phyloP scores from a whole-genome alignment of 768 basidiomycete genomes.

The Cytidiella melzeri region DNA sequence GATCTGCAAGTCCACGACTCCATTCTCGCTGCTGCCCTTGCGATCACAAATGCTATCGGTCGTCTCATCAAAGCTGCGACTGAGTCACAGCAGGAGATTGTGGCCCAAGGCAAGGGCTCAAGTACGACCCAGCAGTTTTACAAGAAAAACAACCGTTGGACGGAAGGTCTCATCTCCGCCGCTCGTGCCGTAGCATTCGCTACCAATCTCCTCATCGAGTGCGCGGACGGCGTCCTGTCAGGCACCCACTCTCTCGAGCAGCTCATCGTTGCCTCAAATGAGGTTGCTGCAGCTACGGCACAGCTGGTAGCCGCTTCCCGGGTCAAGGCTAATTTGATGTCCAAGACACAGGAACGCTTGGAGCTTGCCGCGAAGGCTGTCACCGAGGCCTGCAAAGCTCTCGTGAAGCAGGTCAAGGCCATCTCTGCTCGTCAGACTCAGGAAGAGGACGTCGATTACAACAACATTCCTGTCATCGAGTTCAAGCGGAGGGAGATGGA shows the following conservation, averaged over 20 bases:
- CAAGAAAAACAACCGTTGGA: constrained; percentile 99
- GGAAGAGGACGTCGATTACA: constrained; percentile 79
- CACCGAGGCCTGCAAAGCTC: constrained; percentile 93
- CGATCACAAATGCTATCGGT: constrained; percentile 92
- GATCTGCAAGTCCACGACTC: constrained; percentile 98
- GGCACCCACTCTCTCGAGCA: constrained; percentile 97
- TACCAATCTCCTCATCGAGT: constrained; percentile 91
- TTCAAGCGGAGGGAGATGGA: constrained; percentile 99
- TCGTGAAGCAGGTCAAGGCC: constrained; percentile 94
- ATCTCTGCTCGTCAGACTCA: constrained; percentile 79
- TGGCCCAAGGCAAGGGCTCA: constrained; percentile 89
- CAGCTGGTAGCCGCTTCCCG: constrained; percentile 98
- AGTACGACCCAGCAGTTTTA: constrained; percentile 95
- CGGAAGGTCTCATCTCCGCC: constrained; percentile 96
- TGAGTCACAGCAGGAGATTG: constrained; percentile 97
- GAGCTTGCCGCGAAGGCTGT: constrained; percentile 97
- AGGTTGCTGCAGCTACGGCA: constrained; percentile 94
- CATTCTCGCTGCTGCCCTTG: constrained; percentile 88
- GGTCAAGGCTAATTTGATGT: constrained; percentile 98
- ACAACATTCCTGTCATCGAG: constrained; percentile 88
- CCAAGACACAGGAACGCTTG: constrained; percentile 93
- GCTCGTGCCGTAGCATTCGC: constrained; percentile 98
- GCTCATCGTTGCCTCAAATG: constrained; percentile 99
- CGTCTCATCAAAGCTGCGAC: constrained; percentile 95
- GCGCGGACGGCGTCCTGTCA: constrained; percentile 93